A percentile compares a stretch with the other conserved stretches of the same genome.
These are phyloP conservation scores for Flaveria floridana DNA, from an alignment of 140 eudicot species.

Conservation along the genomic window DNA sequence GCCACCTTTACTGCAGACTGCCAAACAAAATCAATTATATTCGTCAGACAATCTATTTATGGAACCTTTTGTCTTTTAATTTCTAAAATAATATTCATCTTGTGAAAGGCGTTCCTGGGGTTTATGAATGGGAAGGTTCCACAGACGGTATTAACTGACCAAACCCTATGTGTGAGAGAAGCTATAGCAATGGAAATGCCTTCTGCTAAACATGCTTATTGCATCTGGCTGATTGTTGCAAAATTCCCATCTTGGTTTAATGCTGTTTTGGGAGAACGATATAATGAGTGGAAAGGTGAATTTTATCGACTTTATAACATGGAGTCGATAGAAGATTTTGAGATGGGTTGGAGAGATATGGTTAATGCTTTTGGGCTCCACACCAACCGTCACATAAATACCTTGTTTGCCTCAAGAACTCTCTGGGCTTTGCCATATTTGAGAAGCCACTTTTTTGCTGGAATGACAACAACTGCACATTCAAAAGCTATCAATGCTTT, in stretches of 20 bases:
- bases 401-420: constrained; percentile 65
- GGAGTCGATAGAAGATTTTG: constrained; percentile 87
- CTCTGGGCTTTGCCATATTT: constrained; percentile 98
- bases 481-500: constrained; percentile 95
- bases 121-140: constrained; percentile 97
- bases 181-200: constrained; percentile 96
- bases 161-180: constrained; percentile 84
- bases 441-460: constrained; percentile 91
- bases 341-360: constrained; percentile 97
- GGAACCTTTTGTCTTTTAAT: background rate
- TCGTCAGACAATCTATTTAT: background rate
- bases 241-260: constrained; percentile 99
- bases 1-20: background rate
- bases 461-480: constrained; percentile 77
- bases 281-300: constrained; percentile 94
- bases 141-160: constrained; percentile 87
- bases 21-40: background rate
- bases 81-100: constrained; percentile 7
- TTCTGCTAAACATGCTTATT: constrained; percentile 83
- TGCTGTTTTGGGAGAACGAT: constrained; percentile 88
- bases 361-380: constrained; percentile 78
- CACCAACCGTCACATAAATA: constrained; percentile 81
- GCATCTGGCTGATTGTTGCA: constrained; percentile 88
- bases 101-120: constrained; percentile 67
- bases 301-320: constrained; percentile 82